Evolutionary conservation across 345 rosid genomes (phyloP), one percentile per base, ranked within the genome.

Genomic region (Eucalyptus polybractea): DNA sequence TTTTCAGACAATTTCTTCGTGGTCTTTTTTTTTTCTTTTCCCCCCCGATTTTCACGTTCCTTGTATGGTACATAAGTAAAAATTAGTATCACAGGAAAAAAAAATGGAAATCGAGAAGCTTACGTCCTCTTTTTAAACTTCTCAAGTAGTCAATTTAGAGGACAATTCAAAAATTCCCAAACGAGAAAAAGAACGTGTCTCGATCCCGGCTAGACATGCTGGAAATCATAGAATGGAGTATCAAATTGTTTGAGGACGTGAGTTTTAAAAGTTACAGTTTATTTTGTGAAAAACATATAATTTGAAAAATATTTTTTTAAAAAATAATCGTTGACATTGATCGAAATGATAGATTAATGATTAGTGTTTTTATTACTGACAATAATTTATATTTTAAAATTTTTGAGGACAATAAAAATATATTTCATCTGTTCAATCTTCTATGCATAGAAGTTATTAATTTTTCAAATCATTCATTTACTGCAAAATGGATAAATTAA

Each of bases 341-440:
- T 53, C 4, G 25, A 53, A 53, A 8, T 53, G 2, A 53, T 53
- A 21, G 10, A 56, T 56, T 5, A 24, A 9, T 56, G 13, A 24
- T 22, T 22, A 24, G 6, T 24, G 0, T 24, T 56, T 22, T 56
- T 24, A 1, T 10, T 56, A 4, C 2, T 10, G 7, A 25, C 0
- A 25, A 24, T 0, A 56, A 24, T 24, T 56, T 56, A 56, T 24
- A 24, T 24, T 3, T 56, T 10, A 22, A 56, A 24, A 4, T 22
- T 56, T 56, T 56, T 24, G 13, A 0, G 1, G 6, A 27, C 4
- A 14, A 27, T 47, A 19, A 24, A 37, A 5, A 67, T 15, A 7
- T n/a, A n/a, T 29, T 65, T 67, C 2, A n/a, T 22, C 13, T 10
- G 27, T 56, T 56, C 13, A 24, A 10, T 56, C 6, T 56, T 24